Conservation (phyloP, 495 filamentous ascomycete species). For the Neurospora pannonica region DNA sequence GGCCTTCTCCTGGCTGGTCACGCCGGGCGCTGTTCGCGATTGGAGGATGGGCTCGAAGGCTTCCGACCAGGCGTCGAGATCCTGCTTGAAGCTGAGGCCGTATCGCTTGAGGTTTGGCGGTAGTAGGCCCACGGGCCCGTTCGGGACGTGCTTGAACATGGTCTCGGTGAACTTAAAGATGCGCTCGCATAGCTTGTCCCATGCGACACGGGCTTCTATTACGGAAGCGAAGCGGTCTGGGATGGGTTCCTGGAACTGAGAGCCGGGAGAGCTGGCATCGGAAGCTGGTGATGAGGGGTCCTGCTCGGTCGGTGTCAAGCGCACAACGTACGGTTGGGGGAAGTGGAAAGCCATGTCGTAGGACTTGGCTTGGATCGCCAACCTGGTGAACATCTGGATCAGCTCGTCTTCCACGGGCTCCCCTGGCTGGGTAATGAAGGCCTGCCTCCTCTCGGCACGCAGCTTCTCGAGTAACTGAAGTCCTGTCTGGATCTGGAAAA, state of each 20-base stretch:
- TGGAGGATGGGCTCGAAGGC: constrained; percentile 43
- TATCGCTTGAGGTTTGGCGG: constrained; percentile 35
- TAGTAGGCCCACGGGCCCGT: constrained; percentile 38
- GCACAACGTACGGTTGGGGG: constrained; percentile 45
- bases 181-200: constrained; percentile 41
- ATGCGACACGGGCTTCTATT: constrained; percentile 38
- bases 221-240: constrained; percentile 38
- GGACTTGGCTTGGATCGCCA: constrained; percentile 49
- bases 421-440: constrained; percentile 27
- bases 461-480: constrained; percentile 35
- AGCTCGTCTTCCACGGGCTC: constrained; percentile 48
- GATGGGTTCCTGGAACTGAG: constrained; percentile 28
- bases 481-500: constrained; percentile 36
- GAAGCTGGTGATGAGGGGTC: constrained; percentile 31
- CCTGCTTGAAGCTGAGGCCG: constrained; percentile 30
- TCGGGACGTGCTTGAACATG: constrained; percentile 35
- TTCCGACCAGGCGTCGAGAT: constrained; percentile 41
- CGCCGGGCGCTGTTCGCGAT: constrained; percentile 35
- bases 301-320: constrained; percentile 30
- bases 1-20: constrained; percentile 43
- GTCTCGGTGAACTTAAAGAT: constrained; percentile 46
- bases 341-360: constrained; percentile 55
- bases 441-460: constrained; percentile 28
- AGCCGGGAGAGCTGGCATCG: constrained; percentile 33
- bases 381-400: constrained; percentile 47